Base-by-base conservation (phyloP, 2,329 filamentous ascomycete genomes). In the Venturia pyrina region DNA sequence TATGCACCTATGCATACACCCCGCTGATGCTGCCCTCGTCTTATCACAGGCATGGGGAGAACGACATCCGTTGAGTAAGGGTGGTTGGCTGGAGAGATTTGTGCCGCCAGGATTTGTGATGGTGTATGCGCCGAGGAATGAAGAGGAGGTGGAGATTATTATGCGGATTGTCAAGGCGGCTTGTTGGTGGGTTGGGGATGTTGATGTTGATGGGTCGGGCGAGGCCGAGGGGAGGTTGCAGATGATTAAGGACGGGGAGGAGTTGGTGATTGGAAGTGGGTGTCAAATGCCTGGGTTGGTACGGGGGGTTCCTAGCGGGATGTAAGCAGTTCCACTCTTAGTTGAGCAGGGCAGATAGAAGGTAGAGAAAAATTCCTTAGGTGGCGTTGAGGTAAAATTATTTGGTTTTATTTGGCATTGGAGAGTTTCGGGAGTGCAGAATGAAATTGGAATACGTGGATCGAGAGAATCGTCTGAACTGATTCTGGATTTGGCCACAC, bases 31-130 rank as follows among this genome's bases (percentile, higher is more conserved):
- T 63, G 85, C 82, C 70, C 80, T 88, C 63, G 83, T 95, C 21
- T 77, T 96, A 32, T 83, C 87, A 69, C 86, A 85, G 68, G 89
- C 90, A 1, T 96, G 91, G 91, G 92, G 89, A 0, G 87, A 96
- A 77, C 72, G 83, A 24, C 84, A 87, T 76, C 83, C 83, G 5
- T 70, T 92, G 65, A 87, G 89, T 8, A 84, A 85, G 71, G 87
- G 85, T 65, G 85, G 85, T 56, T 87, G 85, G 80, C 82, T 87
- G 68, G 80, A 81, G 68, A 82, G 85, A 72, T 89, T 89, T 63
- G 86, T 95, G 65, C 89, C 90, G 0, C 78, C 81, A 3, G 87
- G 89, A 53, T 96, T 96, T 75, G 80, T 91, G 66, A 87, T 96
- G 85, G 81, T 96, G 5, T 96, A 96, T 77, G 89, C 91, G 21